Evolutionary conservation across 2,329 filamentous ascomycete species (phyloP).

Genomic region (Fusarium luffae): DNA sequence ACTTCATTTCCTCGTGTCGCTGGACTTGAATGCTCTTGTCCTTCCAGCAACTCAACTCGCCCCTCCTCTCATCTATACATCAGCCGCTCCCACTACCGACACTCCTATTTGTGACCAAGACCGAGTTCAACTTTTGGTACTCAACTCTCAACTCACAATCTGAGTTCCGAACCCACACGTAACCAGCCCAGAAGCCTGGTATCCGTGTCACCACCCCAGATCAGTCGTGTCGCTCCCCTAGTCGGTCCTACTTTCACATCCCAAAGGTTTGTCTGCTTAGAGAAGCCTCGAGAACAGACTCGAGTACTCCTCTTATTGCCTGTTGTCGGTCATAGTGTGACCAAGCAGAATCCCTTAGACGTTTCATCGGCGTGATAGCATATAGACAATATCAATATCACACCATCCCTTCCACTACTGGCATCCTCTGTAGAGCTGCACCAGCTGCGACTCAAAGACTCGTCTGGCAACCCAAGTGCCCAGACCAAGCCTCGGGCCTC

Average conservation of each 20-base stretch:
- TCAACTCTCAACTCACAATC: background rate
- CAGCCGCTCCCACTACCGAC: slow-evolving; percentile 3
- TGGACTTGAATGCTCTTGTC: slow-evolving; percentile 10
- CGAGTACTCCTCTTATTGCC: background rate
- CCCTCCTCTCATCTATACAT: background rate
- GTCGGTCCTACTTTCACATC: slow-evolving; percentile 18
- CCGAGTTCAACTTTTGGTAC: slow-evolving; percentile 1
- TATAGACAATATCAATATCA: slow-evolving; percentile 21
- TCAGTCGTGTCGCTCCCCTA: slow-evolving; percentile 1
- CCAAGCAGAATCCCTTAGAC: slow-evolving; percentile 12
- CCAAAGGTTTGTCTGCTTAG: slow-evolving; percentile 1
- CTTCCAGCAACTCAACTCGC: slow-evolving; percentile 2
- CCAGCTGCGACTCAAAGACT: slow-evolving; percentile 34
- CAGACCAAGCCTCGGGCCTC: slow-evolving; percentile 28
- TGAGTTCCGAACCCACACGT: background rate
- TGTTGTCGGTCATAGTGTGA: slow-evolving; percentile 6
- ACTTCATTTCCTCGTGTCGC: background rate
- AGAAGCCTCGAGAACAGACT: slow-evolving; percentile 10
- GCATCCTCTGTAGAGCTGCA: slow-evolving; percentile 24
- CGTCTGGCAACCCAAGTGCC: slow-evolving; percentile 35
- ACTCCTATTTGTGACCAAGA: background rate
- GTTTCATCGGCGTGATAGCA: slow-evolving; percentile 18
- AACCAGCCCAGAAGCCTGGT: slow-evolving; percentile 10
- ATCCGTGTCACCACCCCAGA: slow-evolving; percentile 3
- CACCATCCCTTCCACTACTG: slow-evolving; percentile 12